phyloP scores from a whole-genome alignment of 2,329 filamentous ascomycete genomes.

The Ampelomyces quisqualis region DNA sequence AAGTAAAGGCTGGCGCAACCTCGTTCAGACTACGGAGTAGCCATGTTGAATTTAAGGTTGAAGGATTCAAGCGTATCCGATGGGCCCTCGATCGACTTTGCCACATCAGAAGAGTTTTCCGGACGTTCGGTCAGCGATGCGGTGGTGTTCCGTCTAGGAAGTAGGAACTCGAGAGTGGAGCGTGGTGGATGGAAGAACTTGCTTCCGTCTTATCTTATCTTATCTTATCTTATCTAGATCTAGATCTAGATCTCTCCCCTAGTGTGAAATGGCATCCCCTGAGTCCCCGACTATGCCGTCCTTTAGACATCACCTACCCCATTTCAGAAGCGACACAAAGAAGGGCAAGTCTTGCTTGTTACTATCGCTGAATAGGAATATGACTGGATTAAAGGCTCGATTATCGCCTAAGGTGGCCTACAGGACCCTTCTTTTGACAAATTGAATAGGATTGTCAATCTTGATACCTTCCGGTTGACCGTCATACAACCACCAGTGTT shows the following conservation, averaged over 20 bases:
- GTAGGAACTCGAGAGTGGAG: constrained; percentile 3
- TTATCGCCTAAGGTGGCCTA: too few relatives aligned
- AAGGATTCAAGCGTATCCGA: constrained; percentile 17
- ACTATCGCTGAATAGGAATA: too few relatives aligned
- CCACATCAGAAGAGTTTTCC: neutral
- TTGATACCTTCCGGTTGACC: constrained; percentile 48
- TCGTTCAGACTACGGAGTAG: constrained; percentile 2
- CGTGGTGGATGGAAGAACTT: constrained; percentile 8
- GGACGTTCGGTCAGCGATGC: neutral
- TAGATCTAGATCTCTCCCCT: too few relatives aligned
- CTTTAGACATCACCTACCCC: too few relatives aligned
- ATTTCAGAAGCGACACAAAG: too few relatives aligned
- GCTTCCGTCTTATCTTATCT: constrained; percentile 4
- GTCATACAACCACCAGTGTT: constrained; percentile 37
- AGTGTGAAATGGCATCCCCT: too few relatives aligned
- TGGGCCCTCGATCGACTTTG: constrained; percentile 2
- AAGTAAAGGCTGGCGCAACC: neutral
- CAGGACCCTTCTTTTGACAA: too few relatives aligned
- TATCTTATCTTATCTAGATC: constrained; percentile 22
- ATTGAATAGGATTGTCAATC: too few relatives aligned
- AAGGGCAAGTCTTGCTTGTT: too few relatives aligned
- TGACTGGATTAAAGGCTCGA: too few relatives aligned
- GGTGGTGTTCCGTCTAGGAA: neutral
- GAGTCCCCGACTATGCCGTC: too few relatives aligned
- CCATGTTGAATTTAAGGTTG: neutral